Evolutionary conservation across 129 eudicot genomes (phyloP).

Genomic region (Lactuca sativa): DNA sequence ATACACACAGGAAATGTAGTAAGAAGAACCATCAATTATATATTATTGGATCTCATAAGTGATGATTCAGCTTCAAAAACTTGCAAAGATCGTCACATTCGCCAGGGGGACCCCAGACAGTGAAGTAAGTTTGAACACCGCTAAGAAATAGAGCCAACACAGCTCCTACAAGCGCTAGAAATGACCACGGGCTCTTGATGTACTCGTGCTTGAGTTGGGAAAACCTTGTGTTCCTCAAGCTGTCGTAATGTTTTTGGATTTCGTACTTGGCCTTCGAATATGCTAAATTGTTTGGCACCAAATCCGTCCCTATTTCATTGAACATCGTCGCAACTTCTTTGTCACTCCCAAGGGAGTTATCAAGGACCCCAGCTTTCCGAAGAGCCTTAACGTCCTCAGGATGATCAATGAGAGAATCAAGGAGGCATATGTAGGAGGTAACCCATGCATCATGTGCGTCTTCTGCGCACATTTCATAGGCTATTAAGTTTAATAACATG

Average conservation of each 20-base stretch:
- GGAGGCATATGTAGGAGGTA: constrained; percentile 39
- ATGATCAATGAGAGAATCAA: constrained; percentile 37
- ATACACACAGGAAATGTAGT: constrained; percentile 1
- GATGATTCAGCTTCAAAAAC: constrained; percentile 27
- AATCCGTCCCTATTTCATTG: constrained; percentile 28
- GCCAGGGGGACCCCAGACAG: constrained; percentile 29
- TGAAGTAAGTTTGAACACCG: constrained; percentile 41
- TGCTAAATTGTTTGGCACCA: constrained; percentile 9
- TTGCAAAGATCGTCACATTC: constrained; percentile 35
- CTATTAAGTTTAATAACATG: constrained; percentile 42
- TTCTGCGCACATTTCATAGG: constrained; percentile 40
- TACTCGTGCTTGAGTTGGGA: constrained; percentile 35
- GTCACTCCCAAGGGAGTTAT: constrained; percentile 26
- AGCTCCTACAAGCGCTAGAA: constrained; percentile 42
- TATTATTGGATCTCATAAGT: constrained; percentile 3
- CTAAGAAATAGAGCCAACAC: constrained; percentile 33
- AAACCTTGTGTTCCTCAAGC: constrained; percentile 21
- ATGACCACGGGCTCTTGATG: constrained; percentile 48
- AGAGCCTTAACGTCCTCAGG: constrained; percentile 36
- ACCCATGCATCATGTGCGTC: constrained; percentile 26
- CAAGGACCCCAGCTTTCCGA: constrained; percentile 22
- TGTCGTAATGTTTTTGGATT: constrained; percentile 26
- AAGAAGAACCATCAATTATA: neutral
- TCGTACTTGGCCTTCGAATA: neutral
- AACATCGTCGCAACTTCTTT: constrained; percentile 33